phyloP scores from a whole-genome alignment of 2,329 filamentous ascomycete genomes.

The Polychaeton citri region DNA sequence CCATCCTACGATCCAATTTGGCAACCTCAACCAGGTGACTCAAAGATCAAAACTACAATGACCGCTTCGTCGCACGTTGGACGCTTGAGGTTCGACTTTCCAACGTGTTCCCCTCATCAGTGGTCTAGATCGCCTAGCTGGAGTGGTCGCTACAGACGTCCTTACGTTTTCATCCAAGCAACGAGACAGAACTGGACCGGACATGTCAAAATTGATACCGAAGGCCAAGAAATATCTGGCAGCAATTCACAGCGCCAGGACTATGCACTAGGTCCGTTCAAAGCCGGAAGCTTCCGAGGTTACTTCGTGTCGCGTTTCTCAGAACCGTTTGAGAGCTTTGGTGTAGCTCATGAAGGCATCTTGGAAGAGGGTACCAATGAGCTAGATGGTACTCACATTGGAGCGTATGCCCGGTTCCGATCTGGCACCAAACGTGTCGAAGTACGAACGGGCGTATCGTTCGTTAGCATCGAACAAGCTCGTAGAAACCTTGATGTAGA shows the following conservation, averaged over 20 bases:
- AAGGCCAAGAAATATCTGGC: slow-evolving; percentile 27
- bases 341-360: slow-evolving; percentile 20
- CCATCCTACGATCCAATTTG: too few species aligned
- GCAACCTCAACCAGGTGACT: too few species aligned
- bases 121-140: too few species aligned
- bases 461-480: slow-evolving; percentile 35
- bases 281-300: slow-evolving; percentile 27
- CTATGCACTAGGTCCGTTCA: slow-evolving; percentile 31
- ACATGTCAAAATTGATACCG: slow-evolving; percentile 25
- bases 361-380: slow-evolving; percentile 9
- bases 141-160: too few species aligned
- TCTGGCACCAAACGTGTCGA: slow-evolving; percentile 22
- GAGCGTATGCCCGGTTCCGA: slow-evolving; percentile 30
- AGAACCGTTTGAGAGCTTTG: slow-evolving; percentile 26
- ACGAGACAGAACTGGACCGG: slow-evolving; percentile 36
- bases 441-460: slow-evolving; percentile 35
- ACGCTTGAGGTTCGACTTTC: slow-evolving; percentile 29
- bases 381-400: slow-evolving; percentile 24
- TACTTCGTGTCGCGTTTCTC: slow-evolving; percentile 38
- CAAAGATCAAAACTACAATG: slow-evolving; percentile 22
- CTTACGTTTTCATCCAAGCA: slow-evolving; percentile 31
- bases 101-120: slow-evolving; percentile 7
- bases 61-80: slow-evolving; percentile 32
- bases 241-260: slow-evolving; percentile 36
- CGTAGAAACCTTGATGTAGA: slow-evolving; percentile 33